These are phyloP conservation scores for Cladosporium colombiae DNA, from an alignment of 2,329 filamentous ascomycete species.

Conservation along the genomic window DNA sequence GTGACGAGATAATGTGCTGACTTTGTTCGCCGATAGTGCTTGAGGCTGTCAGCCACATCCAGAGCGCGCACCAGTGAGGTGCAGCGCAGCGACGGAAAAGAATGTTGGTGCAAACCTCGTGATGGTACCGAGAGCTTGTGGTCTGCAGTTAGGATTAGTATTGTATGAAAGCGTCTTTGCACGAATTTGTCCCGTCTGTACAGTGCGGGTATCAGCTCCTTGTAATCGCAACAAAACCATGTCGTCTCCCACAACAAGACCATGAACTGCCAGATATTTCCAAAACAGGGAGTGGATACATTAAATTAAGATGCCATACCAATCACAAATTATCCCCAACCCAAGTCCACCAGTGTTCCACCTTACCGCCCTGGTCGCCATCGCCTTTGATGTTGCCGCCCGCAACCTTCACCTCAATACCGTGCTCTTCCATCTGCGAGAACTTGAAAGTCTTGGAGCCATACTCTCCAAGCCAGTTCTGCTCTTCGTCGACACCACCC, in stretches of 20 bases:
- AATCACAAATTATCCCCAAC: conserved; percentile 56
- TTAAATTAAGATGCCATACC: not conserved
- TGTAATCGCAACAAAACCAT: not conserved
- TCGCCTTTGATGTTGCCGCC: conserved; percentile 71
- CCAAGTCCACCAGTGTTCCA: conserved; percentile 89
- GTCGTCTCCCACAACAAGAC: not conserved
- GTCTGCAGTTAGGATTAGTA: not conserved
- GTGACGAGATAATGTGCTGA: conserved; percentile 9
- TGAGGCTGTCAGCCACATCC: conserved; percentile 38
- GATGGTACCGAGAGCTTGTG: not conserved
- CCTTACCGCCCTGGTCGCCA: conserved; percentile 66
- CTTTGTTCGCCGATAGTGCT: conserved; percentile 25
- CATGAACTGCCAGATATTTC: not conserved
- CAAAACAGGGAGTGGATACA: not conserved
- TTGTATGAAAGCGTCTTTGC: not conserved
- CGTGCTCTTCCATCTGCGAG: conserved; percentile 77
- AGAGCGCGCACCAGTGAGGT: conserved; percentile 23
- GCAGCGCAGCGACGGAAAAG: not conserved
- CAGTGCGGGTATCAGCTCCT: not conserved
- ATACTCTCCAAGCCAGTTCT: conserved; percentile 77
- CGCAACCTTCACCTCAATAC: conserved; percentile 73
- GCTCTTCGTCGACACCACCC: conserved; percentile 68
- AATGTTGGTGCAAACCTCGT: not conserved
- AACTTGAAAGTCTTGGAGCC: conserved; percentile 79
- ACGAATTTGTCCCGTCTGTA: not conserved